Evolutionary conservation across 129 eudicot species (phyloP), one percentile per base, ranked within the genome.

Genomic region (Helichrysum umbraculigerum): DNA sequence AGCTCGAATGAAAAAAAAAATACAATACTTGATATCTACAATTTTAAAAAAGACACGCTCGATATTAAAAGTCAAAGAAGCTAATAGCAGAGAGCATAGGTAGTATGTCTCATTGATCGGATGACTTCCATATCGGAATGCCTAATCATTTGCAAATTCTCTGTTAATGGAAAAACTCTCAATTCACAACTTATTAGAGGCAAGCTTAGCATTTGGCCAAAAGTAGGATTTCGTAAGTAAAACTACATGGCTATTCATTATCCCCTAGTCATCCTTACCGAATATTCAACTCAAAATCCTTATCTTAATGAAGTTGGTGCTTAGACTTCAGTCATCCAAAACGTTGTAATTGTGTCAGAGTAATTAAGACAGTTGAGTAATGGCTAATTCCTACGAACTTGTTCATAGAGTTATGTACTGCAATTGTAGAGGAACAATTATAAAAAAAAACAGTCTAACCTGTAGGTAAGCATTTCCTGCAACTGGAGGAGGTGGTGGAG

Each of bases 401-500:
- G 28, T 64, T 35, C 52, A 64, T 29, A 30, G 62, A 76, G 34
- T 22, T 76, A 33, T 33, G 65, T 20, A 66, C 16, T 33, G 54
- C 52, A 51, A 15, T 65, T 66, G 52, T 67, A 3, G 30, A 63
- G 66, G 29, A 72, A 19, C 4, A 0, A 35, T 16, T 17, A 47
- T 67, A 51, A 66, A 33, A 9, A 37, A 68, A 60, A 16, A 22
- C 28, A 61, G 54, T 16, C 78, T 54, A 73, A 92, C 98, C 98
- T 88, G 87, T 28, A 68, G 50, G 81, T 89, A 81, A 44, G 76
- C 83, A 76, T 86, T 79, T 7, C 42, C 83, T 42, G 50, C 71
- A 44, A 68, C 25, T 44, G 90, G 88, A 44, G 79, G 71, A 21
- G 87, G 88, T 51, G 91, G 93, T 0, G 91, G 93, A n/a, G 92